Conservation (phyloP, 1,284 basidiomycete genomes). For the Papiliotrema laurentii region DNA sequence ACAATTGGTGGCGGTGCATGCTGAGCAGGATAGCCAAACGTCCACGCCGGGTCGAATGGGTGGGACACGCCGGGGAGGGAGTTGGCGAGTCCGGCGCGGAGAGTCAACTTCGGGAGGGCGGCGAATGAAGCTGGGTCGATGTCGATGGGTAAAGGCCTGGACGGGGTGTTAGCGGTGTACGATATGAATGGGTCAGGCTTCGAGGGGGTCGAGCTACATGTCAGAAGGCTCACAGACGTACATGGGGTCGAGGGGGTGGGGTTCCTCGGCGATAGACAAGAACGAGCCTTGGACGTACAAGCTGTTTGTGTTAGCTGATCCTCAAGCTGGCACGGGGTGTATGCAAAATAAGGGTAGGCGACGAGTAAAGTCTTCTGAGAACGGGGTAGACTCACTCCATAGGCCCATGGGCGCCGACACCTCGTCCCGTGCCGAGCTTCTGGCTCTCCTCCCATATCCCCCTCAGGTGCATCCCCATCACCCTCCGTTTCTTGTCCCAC, state of each 20-base stretch:
- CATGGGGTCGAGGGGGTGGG: slow-evolving; percentile 28
- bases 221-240: too few species aligned
- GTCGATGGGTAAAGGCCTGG: slow-evolving; percentile 24
- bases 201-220: too few species aligned
- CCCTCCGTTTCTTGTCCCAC: slow-evolving; percentile 24
- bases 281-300: slow-evolving; percentile 31
- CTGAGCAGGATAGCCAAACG: neutral
- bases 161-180: neutral
- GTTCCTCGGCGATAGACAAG: slow-evolving; percentile 20
- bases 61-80: slow-evolving; percentile 8
- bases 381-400: slow-evolving; percentile 19
- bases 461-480: slow-evolving; percentile 31
- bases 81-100: slow-evolving; percentile 21
- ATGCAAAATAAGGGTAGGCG: neutral
- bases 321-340: neutral
- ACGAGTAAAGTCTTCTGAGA: neutral
- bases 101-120: slow-evolving; percentile 16
- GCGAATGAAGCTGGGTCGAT: slow-evolving; percentile 9
- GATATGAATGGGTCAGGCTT: neutral
- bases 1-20: too few species aligned
- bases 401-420: slow-evolving; percentile 2
- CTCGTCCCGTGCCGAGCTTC: slow-evolving; percentile 2
- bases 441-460: slow-evolving; percentile 31
- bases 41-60: neutral
- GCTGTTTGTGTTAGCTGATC: too few species aligned